phyloP scores from a whole-genome alignment of 108 stramenopile genomes.

The Cyclostephanos tholiformis region DNA sequence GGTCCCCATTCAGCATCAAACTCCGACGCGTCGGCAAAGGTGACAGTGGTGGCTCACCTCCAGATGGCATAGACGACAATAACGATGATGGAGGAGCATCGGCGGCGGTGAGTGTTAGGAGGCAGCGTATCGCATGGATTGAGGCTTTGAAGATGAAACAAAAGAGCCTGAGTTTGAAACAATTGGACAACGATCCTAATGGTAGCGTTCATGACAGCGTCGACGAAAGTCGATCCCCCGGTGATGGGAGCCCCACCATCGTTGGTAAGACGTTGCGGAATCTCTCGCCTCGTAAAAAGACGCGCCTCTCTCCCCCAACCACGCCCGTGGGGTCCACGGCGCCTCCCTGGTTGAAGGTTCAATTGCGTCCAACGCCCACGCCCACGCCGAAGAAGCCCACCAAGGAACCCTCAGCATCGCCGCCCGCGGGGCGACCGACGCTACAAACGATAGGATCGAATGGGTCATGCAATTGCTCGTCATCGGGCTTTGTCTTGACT shows the following conservation, averaged over 20 bases:
- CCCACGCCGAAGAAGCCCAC: conserved; percentile 18
- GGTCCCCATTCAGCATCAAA: too few species aligned
- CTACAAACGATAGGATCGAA: neutral
- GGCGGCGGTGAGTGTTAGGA: conserved; percentile 1
- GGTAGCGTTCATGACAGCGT: neutral
- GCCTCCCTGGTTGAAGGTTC: conserved; percentile 38
- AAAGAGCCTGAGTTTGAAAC: conserved; percentile 20
- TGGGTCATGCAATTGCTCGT: neutral
- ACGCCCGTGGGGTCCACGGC: conserved; percentile 12
- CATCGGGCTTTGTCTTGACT: conserved; percentile 5
- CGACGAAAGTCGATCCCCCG: neutral
- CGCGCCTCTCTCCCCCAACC: conserved; percentile 25
- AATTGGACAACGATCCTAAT: conserved; percentile 13
- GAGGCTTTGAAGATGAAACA: conserved; percentile 45
- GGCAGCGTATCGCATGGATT: conserved; percentile 28
- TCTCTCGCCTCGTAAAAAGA: conserved; percentile 33
- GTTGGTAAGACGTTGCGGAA: neutral
- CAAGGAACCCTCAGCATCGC: neutral
- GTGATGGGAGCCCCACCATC: neutral
- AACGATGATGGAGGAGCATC: neutral
- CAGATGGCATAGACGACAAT: neutral
- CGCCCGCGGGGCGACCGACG: neutral
- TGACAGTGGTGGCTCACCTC: neutral
- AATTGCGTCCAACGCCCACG: conserved; percentile 41
- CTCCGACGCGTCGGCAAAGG: neutral